Evolutionary conservation across 257 asterid species (phyloP), one percentile per base, ranked within the genome.

Genomic region (Buddleja alternifolia): DNA sequence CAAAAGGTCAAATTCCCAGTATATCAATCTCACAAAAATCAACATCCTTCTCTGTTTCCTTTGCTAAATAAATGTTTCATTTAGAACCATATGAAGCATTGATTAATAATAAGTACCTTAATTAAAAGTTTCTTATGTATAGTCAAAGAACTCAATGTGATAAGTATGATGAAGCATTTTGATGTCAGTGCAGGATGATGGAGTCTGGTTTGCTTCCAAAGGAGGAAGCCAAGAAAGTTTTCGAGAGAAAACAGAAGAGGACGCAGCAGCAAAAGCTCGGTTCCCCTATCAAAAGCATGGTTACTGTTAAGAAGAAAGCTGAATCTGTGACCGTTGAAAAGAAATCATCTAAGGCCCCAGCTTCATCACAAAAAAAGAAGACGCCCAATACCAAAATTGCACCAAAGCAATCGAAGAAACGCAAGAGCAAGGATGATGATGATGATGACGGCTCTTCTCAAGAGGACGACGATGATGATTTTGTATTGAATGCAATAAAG

Each of bases 191-290:
- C 76, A 93, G 97, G 99, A 83, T 93, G 97, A 90, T 93, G 99
- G 97, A 93, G 77, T 85, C 82, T 0, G 97, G 99, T 60, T 84
- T 93, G 81, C 99, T 93, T 23, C 73, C 93, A 7, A 80, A 77
- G 77, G 96, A 93, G 20, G 82, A 52, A 41, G 99, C 99, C 0
- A 79, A 79, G 80, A 84, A 87, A 70, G 78, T 93, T n/a, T 81
- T 80, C 0, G 96, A 90, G 62, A 83, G 76, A 77, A 90, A 83
- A 71, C 93, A 81, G 78, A 85, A 74, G 68, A 84, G 70, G 71
- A 59, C 77, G 32, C 86, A 83, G 68, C 86, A 84, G 77, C 92
- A 75, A 63, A 88, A 75, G 77, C 90, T 88, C 53, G 24, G 78
- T 47, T 83, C 98, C 3, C 95, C 97, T 0, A 83, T 83, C 84